Conservation (phyloP, 2,329 filamentous ascomycete genomes). For the Daldinia sp. region DNA sequence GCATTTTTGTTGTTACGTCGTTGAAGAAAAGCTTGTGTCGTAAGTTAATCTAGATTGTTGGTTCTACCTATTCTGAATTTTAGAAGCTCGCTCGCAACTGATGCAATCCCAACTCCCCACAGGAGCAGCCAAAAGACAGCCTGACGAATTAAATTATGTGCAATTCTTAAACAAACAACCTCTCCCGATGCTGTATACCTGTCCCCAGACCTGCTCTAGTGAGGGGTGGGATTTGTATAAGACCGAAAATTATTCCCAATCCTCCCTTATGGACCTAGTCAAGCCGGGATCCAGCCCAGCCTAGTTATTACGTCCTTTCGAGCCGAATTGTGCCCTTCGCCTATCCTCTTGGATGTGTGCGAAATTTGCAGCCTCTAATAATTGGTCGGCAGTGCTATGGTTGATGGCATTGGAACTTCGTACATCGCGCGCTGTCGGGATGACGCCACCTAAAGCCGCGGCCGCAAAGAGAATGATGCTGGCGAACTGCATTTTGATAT, state of each 20-base stretch:
- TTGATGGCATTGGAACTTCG: slow-evolving; percentile 4
- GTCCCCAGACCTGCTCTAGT: neutral
- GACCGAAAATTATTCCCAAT: neutral
- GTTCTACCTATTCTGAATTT: neutral
- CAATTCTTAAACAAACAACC: too few relatives aligned
- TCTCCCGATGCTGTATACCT: neutral
- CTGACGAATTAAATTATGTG: neutral
- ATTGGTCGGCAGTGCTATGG: slow-evolving; percentile 8
- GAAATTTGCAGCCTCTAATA: slow-evolving; percentile 29
- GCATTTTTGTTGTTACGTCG: neutral
- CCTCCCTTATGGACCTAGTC: neutral
- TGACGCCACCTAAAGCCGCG: slow-evolving; percentile 28
- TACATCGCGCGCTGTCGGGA: slow-evolving; percentile 18
- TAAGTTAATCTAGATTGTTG: neutral
- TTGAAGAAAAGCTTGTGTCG: neutral
- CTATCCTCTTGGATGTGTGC: slow-evolving; percentile 33
- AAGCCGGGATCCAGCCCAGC: slow-evolving; percentile 26
- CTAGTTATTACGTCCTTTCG: slow-evolving; percentile 10
- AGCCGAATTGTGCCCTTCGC: slow-evolving; percentile 22
- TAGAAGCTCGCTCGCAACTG: neutral
- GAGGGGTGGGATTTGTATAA: neutral
- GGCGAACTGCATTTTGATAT: slow-evolving; percentile 34
- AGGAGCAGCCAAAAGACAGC: neutral
- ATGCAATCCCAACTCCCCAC: neutral
- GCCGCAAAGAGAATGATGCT: slow-evolving; percentile 32